Conservation (phyloP, 78 protist genomes). For the Polysphondylium violaceum region DNA sequence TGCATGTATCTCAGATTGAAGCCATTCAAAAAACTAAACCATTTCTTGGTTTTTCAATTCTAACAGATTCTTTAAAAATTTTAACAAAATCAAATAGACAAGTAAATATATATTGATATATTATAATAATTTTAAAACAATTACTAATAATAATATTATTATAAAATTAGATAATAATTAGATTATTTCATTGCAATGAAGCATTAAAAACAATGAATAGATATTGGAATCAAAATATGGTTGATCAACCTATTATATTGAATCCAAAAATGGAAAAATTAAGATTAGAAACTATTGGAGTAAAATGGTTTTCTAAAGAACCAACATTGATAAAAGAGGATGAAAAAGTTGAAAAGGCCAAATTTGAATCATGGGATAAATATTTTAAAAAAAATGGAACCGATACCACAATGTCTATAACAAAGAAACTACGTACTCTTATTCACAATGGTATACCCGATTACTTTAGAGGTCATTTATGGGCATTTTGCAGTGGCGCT, state of each 20-base stretch:
- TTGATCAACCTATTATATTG: background rate
- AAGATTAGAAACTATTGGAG: slow-evolving; percentile 41
- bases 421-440: background rate
- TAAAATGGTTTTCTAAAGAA: slow-evolving; percentile 36
- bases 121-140: too few relatives aligned
- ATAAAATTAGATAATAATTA: background rate
- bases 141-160: too few relatives aligned
- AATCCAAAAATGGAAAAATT: slow-evolving; percentile 14
- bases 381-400: slow-evolving; percentile 53
- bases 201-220: slow-evolving; percentile 57
- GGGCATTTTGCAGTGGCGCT: slow-evolving; percentile 69
- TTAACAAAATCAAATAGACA: background rate
- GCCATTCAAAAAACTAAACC: slow-evolving; percentile 54
- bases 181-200: slow-evolving; percentile 71
- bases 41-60: slow-evolving; percentile 52
- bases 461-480: slow-evolving; percentile 48
- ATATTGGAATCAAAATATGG: background rate
- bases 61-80: slow-evolving; percentile 39
- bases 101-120: too few relatives aligned
- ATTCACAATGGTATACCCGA: slow-evolving; percentile 63
- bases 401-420: slow-evolving; percentile 65
- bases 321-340: slow-evolving; percentile 28
- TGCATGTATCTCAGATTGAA: slow-evolving; percentile 48
- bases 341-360: slow-evolving; percentile 6
- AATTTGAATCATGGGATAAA: slow-evolving; percentile 40